Conservation (phyloP, 306 rosid genomes). For the Medicago lupulina region DNA sequence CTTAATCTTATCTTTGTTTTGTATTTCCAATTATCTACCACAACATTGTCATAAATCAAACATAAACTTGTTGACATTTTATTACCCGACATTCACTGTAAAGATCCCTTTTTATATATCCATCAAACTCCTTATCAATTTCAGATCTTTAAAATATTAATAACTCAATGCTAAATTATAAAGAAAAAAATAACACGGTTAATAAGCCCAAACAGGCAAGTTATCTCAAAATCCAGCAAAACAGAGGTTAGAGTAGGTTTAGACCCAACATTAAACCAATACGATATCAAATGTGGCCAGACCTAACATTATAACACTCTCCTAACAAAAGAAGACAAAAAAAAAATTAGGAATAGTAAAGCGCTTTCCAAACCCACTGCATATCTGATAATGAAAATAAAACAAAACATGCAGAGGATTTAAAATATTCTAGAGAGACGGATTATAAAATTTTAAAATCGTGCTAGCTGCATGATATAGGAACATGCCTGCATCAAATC, state of each 20-base stretch:
- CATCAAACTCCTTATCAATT: neutral
- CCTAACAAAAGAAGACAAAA: neutral
- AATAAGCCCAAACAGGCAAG: neutral
- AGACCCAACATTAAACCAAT: neutral
- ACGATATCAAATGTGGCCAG: conserved; percentile 3
- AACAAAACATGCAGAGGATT: conserved; percentile 21
- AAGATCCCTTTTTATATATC: neutral
- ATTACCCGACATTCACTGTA: neutral
- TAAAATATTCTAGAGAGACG: conserved; percentile 14
- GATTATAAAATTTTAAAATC: neutral
- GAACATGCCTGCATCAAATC: neutral
- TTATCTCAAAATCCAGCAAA: conserved; percentile 8
- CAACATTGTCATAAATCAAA: neutral
- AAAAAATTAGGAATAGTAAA: conserved; percentile 4
- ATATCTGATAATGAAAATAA: conserved; percentile 10
- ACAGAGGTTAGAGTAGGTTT: neutral
- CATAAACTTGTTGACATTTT: neutral
- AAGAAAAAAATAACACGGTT: neutral
- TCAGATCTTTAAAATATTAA: neutral
- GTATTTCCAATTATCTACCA: neutral
- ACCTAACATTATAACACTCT: neutral
- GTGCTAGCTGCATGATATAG: neutral
- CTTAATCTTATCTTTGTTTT: conserved; percentile 3
- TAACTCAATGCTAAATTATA: neutral
- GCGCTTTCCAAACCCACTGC: conserved; percentile 3